These are phyloP conservation scores for Alternaria brassicae DNA, from an alignment of 2,329 filamentous ascomycete species.

Conservation along the genomic window DNA sequence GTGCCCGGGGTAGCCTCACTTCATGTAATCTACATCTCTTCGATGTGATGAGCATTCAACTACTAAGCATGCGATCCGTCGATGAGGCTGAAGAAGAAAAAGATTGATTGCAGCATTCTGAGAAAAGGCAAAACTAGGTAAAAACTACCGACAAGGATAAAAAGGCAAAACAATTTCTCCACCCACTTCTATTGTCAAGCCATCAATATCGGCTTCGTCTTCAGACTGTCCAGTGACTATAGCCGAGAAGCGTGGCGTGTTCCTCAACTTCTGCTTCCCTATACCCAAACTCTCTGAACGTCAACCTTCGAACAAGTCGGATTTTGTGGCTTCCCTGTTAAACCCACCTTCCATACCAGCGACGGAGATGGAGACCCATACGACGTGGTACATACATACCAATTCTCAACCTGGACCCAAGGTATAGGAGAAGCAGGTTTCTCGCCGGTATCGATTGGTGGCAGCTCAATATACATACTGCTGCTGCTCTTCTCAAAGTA, in stretches of 20 bases:
- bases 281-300: conserved; percentile 42
- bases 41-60: background rate
- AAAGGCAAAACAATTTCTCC: background rate
- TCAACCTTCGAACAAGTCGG: conserved; percentile 53
- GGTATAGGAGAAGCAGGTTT: conserved; percentile 26
- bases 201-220: background rate
- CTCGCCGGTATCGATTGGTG: conserved; percentile 46
- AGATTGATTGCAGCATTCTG: background rate
- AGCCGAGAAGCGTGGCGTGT: background rate
- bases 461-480: conserved; percentile 45
- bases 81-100: background rate
- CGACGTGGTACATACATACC: conserved; percentile 54
- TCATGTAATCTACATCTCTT: background rate
- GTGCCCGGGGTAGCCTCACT: background rate
- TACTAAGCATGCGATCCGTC: background rate
- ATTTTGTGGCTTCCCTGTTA: conserved; percentile 49
- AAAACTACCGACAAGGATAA: background rate
- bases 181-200: background rate
- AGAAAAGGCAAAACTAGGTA: background rate
- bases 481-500: conserved; percentile 45
- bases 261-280: background rate
- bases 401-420: conserved; percentile 42
- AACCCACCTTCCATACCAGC: conserved; percentile 52
- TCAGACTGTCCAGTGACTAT: too few species aligned
- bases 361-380: conserved; percentile 50